Percentiles rank a stretch among this genome's conserved stretches.
Conservation (phyloP, 768 basidiomycete genomes). For the Naganishia vishniacii region DNA sequence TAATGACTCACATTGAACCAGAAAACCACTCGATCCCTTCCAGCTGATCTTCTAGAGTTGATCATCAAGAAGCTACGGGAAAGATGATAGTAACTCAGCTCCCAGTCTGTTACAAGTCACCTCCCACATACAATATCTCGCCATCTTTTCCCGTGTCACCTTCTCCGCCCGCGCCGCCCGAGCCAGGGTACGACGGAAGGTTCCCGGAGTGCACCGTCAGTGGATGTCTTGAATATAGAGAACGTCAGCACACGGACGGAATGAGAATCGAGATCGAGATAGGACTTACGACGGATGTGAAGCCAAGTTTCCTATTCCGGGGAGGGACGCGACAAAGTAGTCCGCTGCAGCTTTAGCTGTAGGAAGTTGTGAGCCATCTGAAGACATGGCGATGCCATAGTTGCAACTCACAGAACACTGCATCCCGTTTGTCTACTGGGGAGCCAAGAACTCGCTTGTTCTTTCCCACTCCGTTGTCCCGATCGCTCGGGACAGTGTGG, state of each 20-base stretch:
- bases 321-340: conserved; percentile 47
- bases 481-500: not conserved
- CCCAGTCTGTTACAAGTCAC: not conserved
- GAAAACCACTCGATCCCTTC: conserved; percentile 81
- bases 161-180: conserved; percentile 41
- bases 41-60: conserved; percentile 79
- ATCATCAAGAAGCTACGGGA: conserved; percentile 66
- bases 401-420: conserved; percentile 1
- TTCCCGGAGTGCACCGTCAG: conserved; percentile 45
- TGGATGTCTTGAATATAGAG: conserved; percentile 40
- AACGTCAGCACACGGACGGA: not conserved
- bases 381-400: too few relatives aligned
- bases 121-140: conserved; percentile 43
- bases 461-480: not conserved
- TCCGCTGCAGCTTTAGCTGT: conserved; percentile 39
- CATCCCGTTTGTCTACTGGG: not conserved
- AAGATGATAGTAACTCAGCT: not conserved
- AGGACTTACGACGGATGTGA: conserved; percentile 44
- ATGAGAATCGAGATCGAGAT: not conserved
- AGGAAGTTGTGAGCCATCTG: not conserved
- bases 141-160: conserved; percentile 44
- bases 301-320: conserved; percentile 44
- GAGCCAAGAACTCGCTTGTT: not conserved
- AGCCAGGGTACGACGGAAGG: conserved; percentile 46
- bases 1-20: conserved; percentile 87